Evolutionary conservation across 495 filamentous ascomycete genomes (phyloP).

Genomic region (Letharia lupina): DNA sequence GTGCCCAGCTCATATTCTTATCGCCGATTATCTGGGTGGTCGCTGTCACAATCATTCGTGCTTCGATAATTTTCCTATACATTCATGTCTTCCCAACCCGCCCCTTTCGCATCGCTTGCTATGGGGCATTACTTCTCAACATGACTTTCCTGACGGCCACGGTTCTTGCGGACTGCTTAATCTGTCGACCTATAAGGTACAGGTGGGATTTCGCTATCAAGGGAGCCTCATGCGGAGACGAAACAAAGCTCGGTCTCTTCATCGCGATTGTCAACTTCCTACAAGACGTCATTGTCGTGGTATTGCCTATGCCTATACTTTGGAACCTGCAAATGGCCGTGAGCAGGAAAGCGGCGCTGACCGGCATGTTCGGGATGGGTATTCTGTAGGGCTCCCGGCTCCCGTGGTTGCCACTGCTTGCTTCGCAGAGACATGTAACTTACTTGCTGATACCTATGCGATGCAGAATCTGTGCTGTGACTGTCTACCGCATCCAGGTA

Average conservation of each 20-base stretch:
- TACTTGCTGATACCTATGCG: neutral
- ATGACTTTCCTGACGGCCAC: slow-evolving; percentile 11
- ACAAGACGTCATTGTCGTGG: slow-evolving; percentile 33
- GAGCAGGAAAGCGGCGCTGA: slow-evolving; percentile 30
- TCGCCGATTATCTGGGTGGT: slow-evolving; percentile 26
- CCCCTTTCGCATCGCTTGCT: slow-evolving; percentile 31
- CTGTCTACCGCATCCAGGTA: slow-evolving; percentile 11
- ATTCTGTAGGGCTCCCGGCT: slow-evolving; percentile 13
- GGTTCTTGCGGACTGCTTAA: slow-evolving; percentile 29
- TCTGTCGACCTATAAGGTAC: slow-evolving; percentile 30
- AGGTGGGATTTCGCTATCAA: slow-evolving; percentile 27
- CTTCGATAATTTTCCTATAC: slow-evolving; percentile 37
- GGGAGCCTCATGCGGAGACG: slow-evolving; percentile 28
- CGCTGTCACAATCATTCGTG: slow-evolving; percentile 29
- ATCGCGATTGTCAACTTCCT: slow-evolving; percentile 30
- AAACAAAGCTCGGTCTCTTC: slow-evolving; percentile 28
- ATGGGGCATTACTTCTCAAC: slow-evolving; percentile 23
- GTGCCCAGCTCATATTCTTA: neutral
- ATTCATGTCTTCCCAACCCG: slow-evolving; percentile 32
- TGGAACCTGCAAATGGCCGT: slow-evolving; percentile 34
- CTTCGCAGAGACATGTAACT: neutral
- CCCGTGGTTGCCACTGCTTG: neutral
- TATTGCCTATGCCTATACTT: slow-evolving; percentile 39
- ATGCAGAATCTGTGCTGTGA: slow-evolving; percentile 19
- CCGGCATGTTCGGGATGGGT: slow-evolving; percentile 21